Conservation (phyloP, 352 stramenopile species). For the Globisporangium cystogenes region DNA sequence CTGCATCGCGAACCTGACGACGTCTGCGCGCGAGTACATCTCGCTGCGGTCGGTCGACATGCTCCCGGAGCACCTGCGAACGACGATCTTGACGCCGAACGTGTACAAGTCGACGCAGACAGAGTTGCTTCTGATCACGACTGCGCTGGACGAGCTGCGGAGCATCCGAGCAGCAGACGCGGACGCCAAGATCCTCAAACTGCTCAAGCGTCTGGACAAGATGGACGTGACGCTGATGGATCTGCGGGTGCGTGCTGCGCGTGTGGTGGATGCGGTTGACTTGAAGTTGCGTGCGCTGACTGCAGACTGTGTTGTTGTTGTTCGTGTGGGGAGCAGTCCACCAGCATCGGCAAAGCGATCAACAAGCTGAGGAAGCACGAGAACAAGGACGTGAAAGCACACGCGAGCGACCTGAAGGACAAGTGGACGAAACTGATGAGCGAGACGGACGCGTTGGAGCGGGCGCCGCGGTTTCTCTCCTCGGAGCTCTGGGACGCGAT, state of each 20-base stretch:
- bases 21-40: slow-evolving; percentile 76
- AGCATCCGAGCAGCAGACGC: slow-evolving; percentile 19
- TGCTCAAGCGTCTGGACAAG: slow-evolving; percentile 59
- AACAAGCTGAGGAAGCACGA: slow-evolving; percentile 84
- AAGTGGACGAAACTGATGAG: slow-evolving; percentile 81
- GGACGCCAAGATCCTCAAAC: slow-evolving; percentile 41
- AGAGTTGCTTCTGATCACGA: slow-evolving; percentile 60
- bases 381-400: slow-evolving; percentile 34
- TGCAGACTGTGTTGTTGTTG: neutral
- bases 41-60: slow-evolving; percentile 79
- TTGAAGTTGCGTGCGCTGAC: slow-evolving; percentile 2
- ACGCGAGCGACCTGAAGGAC: slow-evolving; percentile 52
- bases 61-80: slow-evolving; percentile 73
- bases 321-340: slow-evolving; percentile 33
- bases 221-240: slow-evolving; percentile 78
- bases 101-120: slow-evolving; percentile 77
- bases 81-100: slow-evolving; percentile 74
- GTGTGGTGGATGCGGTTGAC: neutral
- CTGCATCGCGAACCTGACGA: slow-evolving; percentile 75
- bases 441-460: slow-evolving; percentile 51
- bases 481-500: slow-evolving; percentile 68
- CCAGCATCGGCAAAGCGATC: slow-evolving; percentile 80
- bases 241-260: slow-evolving; percentile 42
- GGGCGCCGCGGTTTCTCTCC: slow-evolving; percentile 53
- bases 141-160: slow-evolving; percentile 53